A percentile compares a stretch with the other conserved stretches of the same genome.
Evolutionary conservation across 2,329 filamentous ascomycete genomes (phyloP).

Genomic region (Daldinia eschscholtzii): DNA sequence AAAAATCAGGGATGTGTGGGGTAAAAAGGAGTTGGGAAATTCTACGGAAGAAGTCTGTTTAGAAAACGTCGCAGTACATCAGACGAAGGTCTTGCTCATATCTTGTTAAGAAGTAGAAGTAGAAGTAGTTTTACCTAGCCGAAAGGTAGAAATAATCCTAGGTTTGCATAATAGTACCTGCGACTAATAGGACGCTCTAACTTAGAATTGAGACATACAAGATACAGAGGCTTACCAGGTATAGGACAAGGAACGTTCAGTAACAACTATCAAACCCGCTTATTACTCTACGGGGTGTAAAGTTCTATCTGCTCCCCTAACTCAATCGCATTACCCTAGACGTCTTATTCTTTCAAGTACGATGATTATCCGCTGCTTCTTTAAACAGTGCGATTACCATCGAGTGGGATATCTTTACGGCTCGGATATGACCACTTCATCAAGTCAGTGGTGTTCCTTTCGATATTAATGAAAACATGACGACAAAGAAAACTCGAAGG

Average conservation of each 20-base stretch:
- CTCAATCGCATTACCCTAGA: background rate
- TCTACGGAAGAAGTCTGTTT: slow-evolving; percentile 6
- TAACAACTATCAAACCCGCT: too few relatives aligned
- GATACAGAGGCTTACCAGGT: background rate
- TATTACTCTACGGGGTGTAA: background rate
- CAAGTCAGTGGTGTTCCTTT: background rate
- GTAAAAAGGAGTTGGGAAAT: slow-evolving; percentile 4
- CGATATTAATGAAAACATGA: background rate
- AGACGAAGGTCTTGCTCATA: slow-evolving; percentile 16
- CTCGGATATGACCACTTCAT: background rate
- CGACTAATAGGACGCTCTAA: too few relatives aligned
- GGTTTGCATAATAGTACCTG: too few relatives aligned
- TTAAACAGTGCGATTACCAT: background rate
- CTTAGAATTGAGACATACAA: too few relatives aligned
- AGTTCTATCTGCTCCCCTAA: background rate
- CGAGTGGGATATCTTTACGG: background rate
- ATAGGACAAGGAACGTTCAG: background rate
- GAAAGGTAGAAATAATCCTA: too few relatives aligned
- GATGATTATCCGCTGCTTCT: background rate
- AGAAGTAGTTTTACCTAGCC: background rate
- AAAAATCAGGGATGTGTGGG: slow-evolving; percentile 1
- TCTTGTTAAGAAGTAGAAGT: background rate
- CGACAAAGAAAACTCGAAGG: background rate
- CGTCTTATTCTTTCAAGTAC: background rate
- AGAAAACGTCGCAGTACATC: slow-evolving; percentile 5